These are phyloP conservation scores for Pelargonium citronellum DNA, from an alignment of 441 rosid species.

Conservation along the genomic window DNA sequence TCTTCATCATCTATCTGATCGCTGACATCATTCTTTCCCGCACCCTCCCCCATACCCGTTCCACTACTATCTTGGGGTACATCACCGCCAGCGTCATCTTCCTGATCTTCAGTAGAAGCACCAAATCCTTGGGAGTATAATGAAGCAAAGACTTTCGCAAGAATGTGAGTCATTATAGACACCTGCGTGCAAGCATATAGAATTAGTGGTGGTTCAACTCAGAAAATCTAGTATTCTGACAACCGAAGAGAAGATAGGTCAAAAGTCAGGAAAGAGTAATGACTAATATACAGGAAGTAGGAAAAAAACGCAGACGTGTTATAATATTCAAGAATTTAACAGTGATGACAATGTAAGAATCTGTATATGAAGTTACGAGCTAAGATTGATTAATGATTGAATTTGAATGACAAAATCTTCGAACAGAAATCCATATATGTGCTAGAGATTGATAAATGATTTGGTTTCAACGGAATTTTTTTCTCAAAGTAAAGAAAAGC, in stretches of 20 bases:
- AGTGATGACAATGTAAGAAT: neutral
- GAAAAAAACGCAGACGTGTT: neutral
- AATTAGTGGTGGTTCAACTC: neutral
- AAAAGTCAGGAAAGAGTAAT: neutral
- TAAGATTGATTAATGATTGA: too few relatives aligned
- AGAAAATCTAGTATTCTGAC: neutral
- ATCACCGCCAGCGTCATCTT: conserved; percentile 43
- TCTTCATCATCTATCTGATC: conserved; percentile 91
- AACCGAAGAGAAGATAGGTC: neutral
- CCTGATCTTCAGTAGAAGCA: conserved; percentile 51
- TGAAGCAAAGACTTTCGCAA: conserved; percentile 65
- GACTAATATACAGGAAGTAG: too few relatives aligned
- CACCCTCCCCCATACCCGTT: conserved; percentile 96
- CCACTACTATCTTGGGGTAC: conserved; percentile 62
- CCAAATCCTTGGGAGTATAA: conserved; percentile 80
- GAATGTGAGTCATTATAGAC: conserved; percentile 61
- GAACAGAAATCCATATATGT: neutral
- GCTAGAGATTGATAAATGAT: too few relatives aligned
- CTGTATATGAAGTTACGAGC: neutral
- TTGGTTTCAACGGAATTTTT: too few relatives aligned
- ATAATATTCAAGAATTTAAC: neutral
- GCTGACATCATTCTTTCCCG: conserved; percentile 78
- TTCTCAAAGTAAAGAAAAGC: neutral
- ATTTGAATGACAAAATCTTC: too few relatives aligned
- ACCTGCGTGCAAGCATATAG: conserved; percentile 46